A percentile compares a stretch with the other conserved stretches of the same genome.
These are phyloP conservation scores for Sporothrix mexicana DNA, from an alignment of 2,329 filamentous ascomycete species.

Conservation along the genomic window DNA sequence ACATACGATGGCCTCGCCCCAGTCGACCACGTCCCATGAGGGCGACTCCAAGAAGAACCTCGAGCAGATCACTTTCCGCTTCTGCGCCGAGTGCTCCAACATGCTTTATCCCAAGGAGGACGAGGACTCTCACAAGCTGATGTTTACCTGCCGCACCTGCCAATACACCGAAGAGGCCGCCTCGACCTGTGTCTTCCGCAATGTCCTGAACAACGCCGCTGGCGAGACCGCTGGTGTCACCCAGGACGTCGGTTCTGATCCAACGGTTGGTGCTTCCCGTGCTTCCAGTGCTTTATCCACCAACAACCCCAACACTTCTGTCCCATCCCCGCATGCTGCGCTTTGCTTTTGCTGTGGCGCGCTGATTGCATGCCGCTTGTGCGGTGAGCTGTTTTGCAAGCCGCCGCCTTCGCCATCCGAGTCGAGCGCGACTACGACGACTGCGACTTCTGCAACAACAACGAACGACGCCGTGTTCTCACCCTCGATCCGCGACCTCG, in stretches of 20 bases:
- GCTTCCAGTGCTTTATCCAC: slow-evolving; percentile 29
- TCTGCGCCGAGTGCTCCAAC: slow-evolving; percentile 99
- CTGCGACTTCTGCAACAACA: slow-evolving; percentile 10
- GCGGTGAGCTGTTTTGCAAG: slow-evolving; percentile 42
- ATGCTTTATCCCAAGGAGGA: slow-evolving; percentile 98
- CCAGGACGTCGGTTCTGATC: slow-evolving; percentile 95
- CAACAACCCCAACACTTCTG: slow-evolving; percentile 28
- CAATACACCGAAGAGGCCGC: slow-evolving; percentile 86
- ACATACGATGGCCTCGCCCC: slow-evolving; percentile 61
- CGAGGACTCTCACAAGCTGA: slow-evolving; percentile 77
- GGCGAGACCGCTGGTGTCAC: slow-evolving; percentile 97
- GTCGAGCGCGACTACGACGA: slow-evolving; percentile 30
- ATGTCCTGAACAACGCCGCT: slow-evolving; percentile 87
- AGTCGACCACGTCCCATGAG: slow-evolving; percentile 54
- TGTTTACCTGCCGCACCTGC: slow-evolving; percentile 96
- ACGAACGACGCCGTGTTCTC: neutral
- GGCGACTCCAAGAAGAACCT: slow-evolving; percentile 56
- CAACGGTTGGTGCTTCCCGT: slow-evolving; percentile 81
- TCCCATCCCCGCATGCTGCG: slow-evolving; percentile 40
- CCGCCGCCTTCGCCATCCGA: slow-evolving; percentile 30
- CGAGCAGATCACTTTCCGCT: slow-evolving; percentile 93
- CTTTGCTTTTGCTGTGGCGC: slow-evolving; percentile 56
- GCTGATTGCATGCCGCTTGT: slow-evolving; percentile 52
- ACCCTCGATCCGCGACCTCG: slow-evolving; percentile 4
- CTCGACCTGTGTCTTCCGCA: slow-evolving; percentile 93